These are phyloP conservation scores for Russula abietina DNA, from an alignment of 768 basidiomycete species.

Conservation along the genomic window DNA sequence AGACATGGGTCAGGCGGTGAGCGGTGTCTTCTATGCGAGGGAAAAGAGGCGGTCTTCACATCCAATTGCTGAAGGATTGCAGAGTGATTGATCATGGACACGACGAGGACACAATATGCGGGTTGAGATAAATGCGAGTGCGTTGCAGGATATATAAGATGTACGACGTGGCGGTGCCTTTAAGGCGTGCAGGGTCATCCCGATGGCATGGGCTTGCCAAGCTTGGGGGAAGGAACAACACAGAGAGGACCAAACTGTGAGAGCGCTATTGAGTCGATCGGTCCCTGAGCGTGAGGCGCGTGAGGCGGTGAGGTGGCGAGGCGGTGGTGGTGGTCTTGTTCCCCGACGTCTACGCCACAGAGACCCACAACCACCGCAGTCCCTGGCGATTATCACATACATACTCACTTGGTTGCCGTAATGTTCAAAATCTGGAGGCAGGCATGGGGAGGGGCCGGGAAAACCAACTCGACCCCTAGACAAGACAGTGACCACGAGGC, in stretches of 20 bases:
- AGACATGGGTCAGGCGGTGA: conserved; percentile 51
- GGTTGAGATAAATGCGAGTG: not conserved
- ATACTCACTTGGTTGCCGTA: not conserved
- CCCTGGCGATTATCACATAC: not conserved
- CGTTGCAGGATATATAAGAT: conserved; percentile 4
- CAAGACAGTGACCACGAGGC: conserved; percentile 21
- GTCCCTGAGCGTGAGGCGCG: not conserved
- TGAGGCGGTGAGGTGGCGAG: too few species aligned
- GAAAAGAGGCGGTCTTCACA: not conserved
- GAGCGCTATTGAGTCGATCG: not conserved
- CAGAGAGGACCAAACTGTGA: not conserved
- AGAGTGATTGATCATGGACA: conserved; percentile 23
- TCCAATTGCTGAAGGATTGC: conserved; percentile 19
- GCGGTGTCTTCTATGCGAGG: conserved; percentile 32
- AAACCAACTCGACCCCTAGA: conserved; percentile 12
- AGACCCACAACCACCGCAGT: not conserved
- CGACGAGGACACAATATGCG: not conserved
- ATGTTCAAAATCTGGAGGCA: conserved; percentile 52
- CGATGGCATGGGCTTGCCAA: not conserved
- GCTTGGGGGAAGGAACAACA: not conserved
- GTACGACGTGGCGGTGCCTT: not conserved
- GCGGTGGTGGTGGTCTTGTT: too few species aligned
- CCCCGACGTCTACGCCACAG: not conserved
- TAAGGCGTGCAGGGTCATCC: not conserved
- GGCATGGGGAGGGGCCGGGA: conserved; percentile 37